Evolutionary conservation across 2,329 filamentous ascomycete genomes (phyloP).

Genomic region (Emergomyces africanus): DNA sequence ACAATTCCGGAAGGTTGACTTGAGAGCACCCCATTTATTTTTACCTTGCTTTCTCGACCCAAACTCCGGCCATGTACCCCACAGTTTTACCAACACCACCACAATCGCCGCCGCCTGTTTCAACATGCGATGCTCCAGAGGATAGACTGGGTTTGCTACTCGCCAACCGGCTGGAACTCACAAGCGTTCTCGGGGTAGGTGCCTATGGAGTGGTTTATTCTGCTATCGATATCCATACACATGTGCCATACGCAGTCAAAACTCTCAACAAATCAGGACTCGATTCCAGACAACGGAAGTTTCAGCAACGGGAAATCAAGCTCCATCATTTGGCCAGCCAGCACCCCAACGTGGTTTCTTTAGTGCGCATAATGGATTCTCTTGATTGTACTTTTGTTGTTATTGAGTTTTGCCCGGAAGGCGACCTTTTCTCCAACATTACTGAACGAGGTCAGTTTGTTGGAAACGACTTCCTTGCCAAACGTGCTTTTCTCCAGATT

Average conservation of each 20-base stretch:
- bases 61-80: constrained; percentile 24
- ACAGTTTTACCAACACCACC: constrained; percentile 35
- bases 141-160: constrained; percentile 75
- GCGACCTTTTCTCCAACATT: constrained; percentile 94
- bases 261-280: constrained; percentile 88
- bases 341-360: constrained; percentile 85
- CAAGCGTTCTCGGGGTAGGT: constrained; percentile 75
- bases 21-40: constrained; percentile 12
- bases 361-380: constrained; percentile 87
- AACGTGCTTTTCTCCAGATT: constrained; percentile 83
- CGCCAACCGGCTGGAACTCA: constrained; percentile 70
- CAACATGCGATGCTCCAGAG: constrained; percentile 55
- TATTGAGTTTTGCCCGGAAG: constrained; percentile 92
- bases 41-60: not conserved
- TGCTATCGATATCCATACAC: constrained; percentile 69
- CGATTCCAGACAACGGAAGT: constrained; percentile 73
- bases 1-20: constrained; percentile 7
- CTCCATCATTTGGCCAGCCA: constrained; percentile 80
- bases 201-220: constrained; percentile 95
- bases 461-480: constrained; percentile 79
- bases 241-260: constrained; percentile 85
- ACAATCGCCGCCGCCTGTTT: constrained; percentile 27
- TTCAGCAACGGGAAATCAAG: constrained; percentile 86
- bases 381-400: constrained; percentile 91
- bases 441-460: constrained; percentile 90